Percentiles rank a stretch among this genome's conserved stretches.
Evolutionary conservation across 2,329 filamentous ascomycete species (phyloP).

Genomic region (Metarhizium guizhouense): DNA sequence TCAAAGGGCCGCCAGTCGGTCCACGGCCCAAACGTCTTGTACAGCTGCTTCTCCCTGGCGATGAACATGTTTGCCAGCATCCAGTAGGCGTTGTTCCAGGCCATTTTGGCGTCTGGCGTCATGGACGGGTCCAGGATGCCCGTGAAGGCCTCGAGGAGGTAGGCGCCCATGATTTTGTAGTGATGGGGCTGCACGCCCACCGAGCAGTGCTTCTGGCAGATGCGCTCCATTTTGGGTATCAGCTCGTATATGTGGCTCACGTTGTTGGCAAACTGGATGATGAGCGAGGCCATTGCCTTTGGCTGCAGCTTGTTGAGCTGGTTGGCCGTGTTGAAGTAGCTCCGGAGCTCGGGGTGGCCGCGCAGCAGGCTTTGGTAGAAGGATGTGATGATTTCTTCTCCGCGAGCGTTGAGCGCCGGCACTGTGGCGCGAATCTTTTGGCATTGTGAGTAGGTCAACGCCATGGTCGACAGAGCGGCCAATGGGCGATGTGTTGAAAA

Average conservation of each 20-base stretch:
- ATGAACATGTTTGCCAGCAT: slow-evolving; percentile 67
- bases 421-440: slow-evolving; percentile 61
- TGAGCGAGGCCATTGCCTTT: slow-evolving; percentile 27
- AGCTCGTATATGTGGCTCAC: slow-evolving; percentile 54
- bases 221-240: slow-evolving; percentile 43
- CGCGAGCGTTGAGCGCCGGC: slow-evolving; percentile 58
- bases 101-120: slow-evolving; percentile 54
- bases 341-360: slow-evolving; percentile 56
- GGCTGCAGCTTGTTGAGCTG: slow-evolving; percentile 26
- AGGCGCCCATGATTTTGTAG: slow-evolving; percentile 61
- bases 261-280: slow-evolving; percentile 63
- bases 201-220: slow-evolving; percentile 66
- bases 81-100: slow-evolving; percentile 66
- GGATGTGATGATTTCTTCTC: slow-evolving; percentile 56
- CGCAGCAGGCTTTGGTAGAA: slow-evolving; percentile 64
- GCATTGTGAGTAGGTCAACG: slow-evolving; percentile 45
- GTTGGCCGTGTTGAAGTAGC: slow-evolving; percentile 54
- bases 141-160: slow-evolving; percentile 58
- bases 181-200: slow-evolving; percentile 60
- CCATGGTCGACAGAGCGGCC: slow-evolving; percentile 17
- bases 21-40: slow-evolving; percentile 54
- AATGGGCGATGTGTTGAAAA: too few species aligned
- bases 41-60: slow-evolving; percentile 53
- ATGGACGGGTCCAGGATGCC: slow-evolving; percentile 56
- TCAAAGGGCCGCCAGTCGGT: slow-evolving; percentile 58